A percentile compares a stretch with the other conserved stretches of the same genome.
Conservation (phyloP, 345 rosid genomes). For the Erodium maritimum region DNA sequence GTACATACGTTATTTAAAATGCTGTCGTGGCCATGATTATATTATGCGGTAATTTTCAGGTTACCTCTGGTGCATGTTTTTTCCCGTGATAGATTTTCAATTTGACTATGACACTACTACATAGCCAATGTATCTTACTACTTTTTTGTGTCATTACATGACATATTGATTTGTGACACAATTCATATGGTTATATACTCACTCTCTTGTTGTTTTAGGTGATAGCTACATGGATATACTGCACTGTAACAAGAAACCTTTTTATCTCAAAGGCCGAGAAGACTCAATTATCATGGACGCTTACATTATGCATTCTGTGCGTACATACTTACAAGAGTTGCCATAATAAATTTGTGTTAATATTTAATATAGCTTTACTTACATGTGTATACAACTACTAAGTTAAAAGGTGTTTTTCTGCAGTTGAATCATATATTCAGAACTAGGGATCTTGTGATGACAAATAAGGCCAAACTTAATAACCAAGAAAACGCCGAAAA, state of each 20-base stretch:
- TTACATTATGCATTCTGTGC: constrained; percentile 81
- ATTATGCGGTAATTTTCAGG: neutral
- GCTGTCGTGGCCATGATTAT: neutral
- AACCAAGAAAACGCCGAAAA: constrained; percentile 35
- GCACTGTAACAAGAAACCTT: constrained; percentile 79
- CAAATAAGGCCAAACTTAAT: constrained; percentile 59
- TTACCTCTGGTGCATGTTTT: neutral
- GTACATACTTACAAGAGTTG: constrained; percentile 15
- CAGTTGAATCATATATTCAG: constrained; percentile 86
- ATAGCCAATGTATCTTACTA: neutral
- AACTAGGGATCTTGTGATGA: constrained; percentile 61
- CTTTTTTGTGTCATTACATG: neutral
- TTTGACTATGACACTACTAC: no score
- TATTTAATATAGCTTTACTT: no score
- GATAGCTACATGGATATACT: constrained; percentile 71
- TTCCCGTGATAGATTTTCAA: neutral
- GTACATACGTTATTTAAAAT: no score
- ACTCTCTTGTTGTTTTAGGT: constrained; percentile 20
- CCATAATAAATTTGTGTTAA: no score
- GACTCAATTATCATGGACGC: constrained; percentile 68
- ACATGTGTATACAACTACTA: no score
- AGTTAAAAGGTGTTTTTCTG: constrained; percentile 17
- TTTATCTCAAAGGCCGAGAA: constrained; percentile 67
- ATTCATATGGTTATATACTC: constrained; percentile 5
- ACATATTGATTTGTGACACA: neutral